phyloP scores from a whole-genome alignment of 208 protist genomes.

The Acanthamoeba culbertsoni region DNA sequence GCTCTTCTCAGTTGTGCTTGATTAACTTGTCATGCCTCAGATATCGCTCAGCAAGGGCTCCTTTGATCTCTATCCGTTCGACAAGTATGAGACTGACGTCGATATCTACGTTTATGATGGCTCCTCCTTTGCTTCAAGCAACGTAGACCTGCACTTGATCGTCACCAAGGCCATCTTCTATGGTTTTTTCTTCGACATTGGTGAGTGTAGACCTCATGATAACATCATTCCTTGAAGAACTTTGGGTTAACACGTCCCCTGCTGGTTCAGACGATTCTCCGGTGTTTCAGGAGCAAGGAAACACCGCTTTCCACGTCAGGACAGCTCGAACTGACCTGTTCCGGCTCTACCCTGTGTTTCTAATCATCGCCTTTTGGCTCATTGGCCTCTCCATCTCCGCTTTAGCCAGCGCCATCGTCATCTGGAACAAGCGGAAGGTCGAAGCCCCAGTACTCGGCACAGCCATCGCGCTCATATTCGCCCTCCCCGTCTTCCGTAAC shows the following conservation, averaged over 20 bases:
- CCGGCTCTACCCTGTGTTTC: neutral
- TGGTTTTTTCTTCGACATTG: neutral
- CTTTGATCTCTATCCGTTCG: neutral
- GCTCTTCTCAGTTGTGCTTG: neutral
- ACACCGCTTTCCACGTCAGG: neutral
- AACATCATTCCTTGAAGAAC: too few relatives aligned
- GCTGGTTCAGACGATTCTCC: too few relatives aligned
- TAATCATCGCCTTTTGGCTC: slow-evolving; percentile 9
- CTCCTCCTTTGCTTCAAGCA: neutral
- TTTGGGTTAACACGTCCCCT: too few relatives aligned
- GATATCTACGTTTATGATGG: neutral
- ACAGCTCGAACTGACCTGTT: neutral
- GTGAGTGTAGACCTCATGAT: too few relatives aligned
- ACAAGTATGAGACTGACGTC: neutral
- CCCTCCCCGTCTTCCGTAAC: neutral
- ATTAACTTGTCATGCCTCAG: neutral
- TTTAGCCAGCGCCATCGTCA: neutral
- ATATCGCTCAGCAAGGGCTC: neutral
- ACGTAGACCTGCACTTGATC: neutral
- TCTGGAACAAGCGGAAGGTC: neutral
- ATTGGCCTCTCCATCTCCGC: neutral
- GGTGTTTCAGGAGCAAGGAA: neutral
- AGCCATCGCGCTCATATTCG: slow-evolving; percentile 7
- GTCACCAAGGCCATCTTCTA: neutral
- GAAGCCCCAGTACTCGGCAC: neutral